Evolutionary conservation across 441 rosid genomes (phyloP), one percentile per base, ranked within the genome.

Genomic region (Pelargonium citronellum): DNA sequence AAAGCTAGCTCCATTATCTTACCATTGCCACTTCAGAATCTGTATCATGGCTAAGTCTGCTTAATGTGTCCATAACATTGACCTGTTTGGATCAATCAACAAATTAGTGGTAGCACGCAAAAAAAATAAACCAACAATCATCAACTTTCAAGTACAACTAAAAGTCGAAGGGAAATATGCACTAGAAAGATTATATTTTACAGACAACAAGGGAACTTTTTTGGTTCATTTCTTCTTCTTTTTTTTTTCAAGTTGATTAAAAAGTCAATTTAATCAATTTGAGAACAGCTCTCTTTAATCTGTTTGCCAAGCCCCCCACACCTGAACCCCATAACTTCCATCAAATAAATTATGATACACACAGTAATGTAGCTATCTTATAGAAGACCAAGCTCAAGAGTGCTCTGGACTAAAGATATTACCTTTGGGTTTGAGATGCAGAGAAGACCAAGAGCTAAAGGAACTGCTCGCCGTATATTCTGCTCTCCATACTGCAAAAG

Each of bases 391-490:
- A 60, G 44, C 67, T 9, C 10, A 27, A 63, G 19, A 51, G 41
- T 4, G 44, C 19, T 8, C 4, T 0, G 55, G 30, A 10, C 69
- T 64, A 73, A 67, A 63, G 47, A 15, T 6, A n/a, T 44, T 76
- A 94, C 99, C 97, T 95, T 95, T 17, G 99, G 99, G 75, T 95
- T 95, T 64, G 99, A 92, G 70, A 95, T 87, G 80, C 98, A 95
- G 19, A 95, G 90, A 67, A 95, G 98, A 71, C 97, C 99, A 74
- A 95, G 97, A 57, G 98, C 98, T 83, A 95, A 79, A 67, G 97
- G 99, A 78, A 90, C 96, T 69, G 93, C 96, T 13, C 91, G 85
- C 3, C 97, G 88, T 61, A 89, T 83, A 82, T 87, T 87, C 68
- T 85, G 96, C 74, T 95, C 97, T 41, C 98, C 95, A 69, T 92